Base-by-base conservation (phyloP, 306 rosid species). In the Vigna radiata region DNA sequence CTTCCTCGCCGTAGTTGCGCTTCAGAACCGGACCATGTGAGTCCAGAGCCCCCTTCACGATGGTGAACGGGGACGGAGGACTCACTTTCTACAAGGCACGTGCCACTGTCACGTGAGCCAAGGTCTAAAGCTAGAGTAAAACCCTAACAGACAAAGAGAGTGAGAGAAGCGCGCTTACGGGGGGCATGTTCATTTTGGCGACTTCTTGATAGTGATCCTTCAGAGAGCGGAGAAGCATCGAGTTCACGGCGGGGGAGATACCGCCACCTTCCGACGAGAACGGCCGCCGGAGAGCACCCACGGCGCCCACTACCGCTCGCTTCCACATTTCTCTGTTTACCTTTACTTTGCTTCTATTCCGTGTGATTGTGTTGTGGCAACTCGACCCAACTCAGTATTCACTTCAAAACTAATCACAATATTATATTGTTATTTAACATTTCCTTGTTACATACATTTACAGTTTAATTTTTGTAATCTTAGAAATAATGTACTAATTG, bases 191-290 rank as follows among this genome's bases (percentile, higher is more conserved):
- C 96, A 90, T 90, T 87, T 83, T 89, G 85, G 96, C 77, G 76
- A 89, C 89, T 84, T 92, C 96, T 39, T 83, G 87, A 21, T 89
- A 95, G 92, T 95, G 98, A 4, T 92, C 97, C 70, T 92, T 95
- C 54, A 95, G 95, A 59, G 98, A 95, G 36, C 92, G 96, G 73
- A 92, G 95, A 18, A 95, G 68, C 73, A 90, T 21, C 33, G 98
- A 89, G 78, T 90, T 81, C 56, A 92, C 91, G 71, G 95, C 91
- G n/a, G 92, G 60, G 18, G 97, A 84, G n/a, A 85, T 81, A 12
- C 85, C 73, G 67, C 86, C 77, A 17, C 84, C 50, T 27, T 39
- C 33, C 8, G 53, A 65, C 13, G 58, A 63, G 41, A 60, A 75
- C 17, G 83, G 78, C 3, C 44, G 85, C 50, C 86, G 87, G 59